These are phyloP conservation scores for Hanseniaspora gamundiae DNA, from an alignment of 1,139 yeast genomes.

Conservation along the genomic window DNA sequence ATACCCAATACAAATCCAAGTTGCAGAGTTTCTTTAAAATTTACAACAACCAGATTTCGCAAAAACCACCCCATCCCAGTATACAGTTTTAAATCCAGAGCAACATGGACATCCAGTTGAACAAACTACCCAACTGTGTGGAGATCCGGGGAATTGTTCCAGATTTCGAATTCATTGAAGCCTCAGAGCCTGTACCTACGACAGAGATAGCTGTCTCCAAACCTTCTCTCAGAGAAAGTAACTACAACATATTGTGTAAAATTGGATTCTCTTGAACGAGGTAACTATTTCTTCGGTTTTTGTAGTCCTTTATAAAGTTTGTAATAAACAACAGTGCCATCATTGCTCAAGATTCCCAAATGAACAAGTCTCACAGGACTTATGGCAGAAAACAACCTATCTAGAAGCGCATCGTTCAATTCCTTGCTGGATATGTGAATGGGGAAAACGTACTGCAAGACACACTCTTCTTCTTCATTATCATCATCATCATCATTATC, in stretches of 20 bases:
- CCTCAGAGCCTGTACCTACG: no score
- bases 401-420: slow-evolving; percentile 27
- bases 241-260: background rate
- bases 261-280: slow-evolving; percentile 4
- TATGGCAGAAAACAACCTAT: slow-evolving; percentile 19
- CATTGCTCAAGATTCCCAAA: slow-evolving; percentile 46
- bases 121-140: background rate
- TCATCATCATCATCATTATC: slow-evolving; percentile 10
- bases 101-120: background rate
- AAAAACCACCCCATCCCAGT: background rate
- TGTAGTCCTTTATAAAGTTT: slow-evolving; percentile 51
- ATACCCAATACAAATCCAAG: background rate
- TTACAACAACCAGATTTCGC: no score
- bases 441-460: slow-evolving; percentile 20
- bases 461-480: slow-evolving; percentile 13
- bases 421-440: slow-evolving; percentile 16
- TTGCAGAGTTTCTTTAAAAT: background rate
- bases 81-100: background rate
- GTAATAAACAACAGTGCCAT: slow-evolving; percentile 58
- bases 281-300: slow-evolving; percentile 41
- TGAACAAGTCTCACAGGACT: slow-evolving; percentile 28
- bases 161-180: background rate
- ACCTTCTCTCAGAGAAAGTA: background rate
- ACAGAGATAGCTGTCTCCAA: background rate
- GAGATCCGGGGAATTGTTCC: background rate